Evolutionary conservation across 2,329 filamentous ascomycete species (phyloP), one percentile per base, ranked within the genome.

Genomic region (Knufia fluminis): DNA sequence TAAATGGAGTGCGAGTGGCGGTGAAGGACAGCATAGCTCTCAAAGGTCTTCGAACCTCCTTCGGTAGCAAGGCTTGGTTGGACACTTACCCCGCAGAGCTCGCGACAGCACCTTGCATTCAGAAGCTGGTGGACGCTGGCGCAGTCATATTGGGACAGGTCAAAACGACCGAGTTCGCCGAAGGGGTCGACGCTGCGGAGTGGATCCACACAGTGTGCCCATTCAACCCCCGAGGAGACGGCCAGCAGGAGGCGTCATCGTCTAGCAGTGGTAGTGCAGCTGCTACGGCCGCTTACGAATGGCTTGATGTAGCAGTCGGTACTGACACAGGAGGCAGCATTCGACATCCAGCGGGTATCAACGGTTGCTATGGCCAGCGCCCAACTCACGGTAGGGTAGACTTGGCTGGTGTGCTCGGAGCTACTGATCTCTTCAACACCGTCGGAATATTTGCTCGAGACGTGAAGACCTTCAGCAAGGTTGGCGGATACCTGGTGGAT

Each of bases 281-380:
- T 10, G 62, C 59, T 3, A 58, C 61, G 3, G 64, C 56, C n/a
- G 55, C 60, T 3, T 68, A 68, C 41, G 55, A 60, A 41, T 68
- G 62, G 66, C 54, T 68, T 38, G 41, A 64, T 51, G 53, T 62
- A 16, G 51, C 57, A 2, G 46, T 63, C 31, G 61, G 62, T 10
- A 60, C 57, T 2, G 61, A 64, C 44, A 64, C 60, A 22, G 63
- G 65, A 20, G 64, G 75, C 38, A 69, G 70, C 12, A 72, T 75
- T 48, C 66, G 73, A n/a, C 65, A 69, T 1, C 73, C 73, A 0
- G 68, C 71, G 1, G 63, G 61, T 0, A 60, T 65, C 1, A 64
- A 70, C 19, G 73, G 72, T 1, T 51, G 71, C 0, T 75, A 71
- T 31, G 74, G 71, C 0, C 71, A 72, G 52, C 62, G 72, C 0